These are phyloP conservation scores for Fusarium humuli DNA, from an alignment of 2,329 filamentous ascomycete genomes.

Conservation along the genomic window DNA sequence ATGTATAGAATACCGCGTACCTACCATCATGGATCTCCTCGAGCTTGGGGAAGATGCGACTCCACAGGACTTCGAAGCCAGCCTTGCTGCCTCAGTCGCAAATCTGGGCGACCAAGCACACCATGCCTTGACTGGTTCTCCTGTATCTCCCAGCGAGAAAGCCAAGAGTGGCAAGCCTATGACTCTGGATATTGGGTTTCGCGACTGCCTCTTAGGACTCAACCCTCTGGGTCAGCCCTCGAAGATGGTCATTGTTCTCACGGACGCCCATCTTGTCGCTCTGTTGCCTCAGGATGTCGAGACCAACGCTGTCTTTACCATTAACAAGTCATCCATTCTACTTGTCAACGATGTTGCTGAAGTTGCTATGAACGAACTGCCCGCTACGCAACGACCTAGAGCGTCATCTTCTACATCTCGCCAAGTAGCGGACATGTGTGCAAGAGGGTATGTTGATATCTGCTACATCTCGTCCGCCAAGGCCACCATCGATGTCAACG, in stretches of 20 bases:
- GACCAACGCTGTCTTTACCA: slow-evolving; percentile 71
- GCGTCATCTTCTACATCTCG: slow-evolving; percentile 55
- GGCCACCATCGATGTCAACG: slow-evolving; percentile 70
- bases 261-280: slow-evolving; percentile 79
- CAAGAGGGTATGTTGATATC: slow-evolving; percentile 84
- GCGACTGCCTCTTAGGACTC: slow-evolving; percentile 84
- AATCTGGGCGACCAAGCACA: slow-evolving; percentile 76
- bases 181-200: slow-evolving; percentile 78
- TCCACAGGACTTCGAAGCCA: slow-evolving; percentile 78
- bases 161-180: slow-evolving; percentile 64
- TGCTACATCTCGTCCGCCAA: slow-evolving; percentile 88
- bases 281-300: slow-evolving; percentile 73
- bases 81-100: slow-evolving; percentile 82
- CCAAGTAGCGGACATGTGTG: slow-evolving; percentile 68
- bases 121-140: slow-evolving; percentile 54
- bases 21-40: slow-evolving; percentile 83
- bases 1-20: slow-evolving; percentile 88
- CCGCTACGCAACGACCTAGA: slow-evolving; percentile 41
- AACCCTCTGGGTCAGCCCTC: slow-evolving; percentile 82
- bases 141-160: slow-evolving; percentile 43
- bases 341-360: slow-evolving; percentile 78
- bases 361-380: slow-evolving; percentile 21
- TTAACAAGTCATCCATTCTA: slow-evolving; percentile 85
- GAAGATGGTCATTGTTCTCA: slow-evolving; percentile 82
- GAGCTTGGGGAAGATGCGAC: slow-evolving; percentile 75